Evolutionary conservation across 2,329 filamentous ascomycete species (phyloP), one percentile per base, ranked within the genome.

Genomic region (Aspergillus ibericus): DNA sequence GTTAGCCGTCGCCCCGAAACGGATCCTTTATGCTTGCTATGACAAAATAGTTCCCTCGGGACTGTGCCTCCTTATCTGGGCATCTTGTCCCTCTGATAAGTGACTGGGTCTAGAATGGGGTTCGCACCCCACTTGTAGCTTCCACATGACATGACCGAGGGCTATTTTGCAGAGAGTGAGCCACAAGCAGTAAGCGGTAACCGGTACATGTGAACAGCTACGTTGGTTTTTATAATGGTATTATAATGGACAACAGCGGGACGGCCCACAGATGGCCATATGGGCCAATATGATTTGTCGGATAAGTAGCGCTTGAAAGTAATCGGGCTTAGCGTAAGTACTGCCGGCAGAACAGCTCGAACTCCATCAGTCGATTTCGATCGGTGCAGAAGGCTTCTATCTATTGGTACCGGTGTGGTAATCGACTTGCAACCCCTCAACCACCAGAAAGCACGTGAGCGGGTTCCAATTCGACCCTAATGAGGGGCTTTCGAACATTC

Each of bases 401-500:
- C 13, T 10, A 42, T 42, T 42, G 38, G 38, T 42, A 42, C 38
- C 38, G 38, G 38, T 20, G 44, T 29, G 44, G 44, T 35, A 29
- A 47, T 47, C 27, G 32, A 38, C n/a, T 12, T 25, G 42, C 12
- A 42, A 56, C 55, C 55, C 59, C 54, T 56, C 34, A 44, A 44
- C 22, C 35, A 29, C 42, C 20, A 57, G 49, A 38, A 38, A n/a
- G 35, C 56, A 59, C 56, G 52, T 57, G 54, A 59, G 56, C 38
- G 52, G 38, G 42, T 25, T 34, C 36, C 59, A 61, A 62, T 25
- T 38, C 20, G 53, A 54, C 66, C 66, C 68, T 59, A 53, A 75
- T 74, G 72, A 66, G 64, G 69, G 60, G 66, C 47, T 53, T 67
- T 53, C 68, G 63, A 60, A 64, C 59, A 32, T 58, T 61, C 56